Base-by-base conservation (phyloP, 495 filamentous ascomycete genomes). In the Neurospora sublineolata region DNA sequence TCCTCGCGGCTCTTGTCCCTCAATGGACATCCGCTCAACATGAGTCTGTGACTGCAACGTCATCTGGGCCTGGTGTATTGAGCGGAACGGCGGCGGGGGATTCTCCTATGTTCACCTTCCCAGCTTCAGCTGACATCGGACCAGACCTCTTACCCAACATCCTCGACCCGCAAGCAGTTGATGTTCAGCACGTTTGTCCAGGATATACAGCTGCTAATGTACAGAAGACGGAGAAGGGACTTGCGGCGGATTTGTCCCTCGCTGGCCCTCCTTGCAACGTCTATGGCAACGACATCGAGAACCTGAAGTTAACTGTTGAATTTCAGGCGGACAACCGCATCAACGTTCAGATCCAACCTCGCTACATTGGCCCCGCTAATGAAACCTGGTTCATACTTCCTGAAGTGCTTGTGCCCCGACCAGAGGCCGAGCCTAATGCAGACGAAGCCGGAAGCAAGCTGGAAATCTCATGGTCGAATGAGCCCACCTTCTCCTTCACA, bases 291-390 rank as follows among this genome's bases (percentile, higher is more conserved):
- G 93, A 96, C 74, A 70, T 94, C 69, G 80, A 86, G 69, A 77
- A 86, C 41, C 76, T 96, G 71, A 88, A 84, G 72, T 79, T 96
- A 42, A 77, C 87, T 4, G 91, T 94, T 44, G 89, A 92, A 73
- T 92, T 90, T 74, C 90, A 94, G 77, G 87, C 87, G 3, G 86
- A 87, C 36, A 84, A 89, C 40, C 88, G 92, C 2, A 84, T 96
- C 8, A 92, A 94, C 81, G 84, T 96, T 71, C 87, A 92, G 76
- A 94, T 97, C 70, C 86, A 87, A 18, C 93, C 92, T 1, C 85
- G 87, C 8, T 84, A 90, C 71, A 79, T 92, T 36, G 87, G 87
- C 70, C 74, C 82, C 6, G 86, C 86, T 4, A 94, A 94, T 75
- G 82, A 80, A 46, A 89, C 90, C 1, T 90, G 89, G 84, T 94